Conservation (phyloP, 2,329 filamentous ascomycete genomes). For the Cladosporium sp. region DNA sequence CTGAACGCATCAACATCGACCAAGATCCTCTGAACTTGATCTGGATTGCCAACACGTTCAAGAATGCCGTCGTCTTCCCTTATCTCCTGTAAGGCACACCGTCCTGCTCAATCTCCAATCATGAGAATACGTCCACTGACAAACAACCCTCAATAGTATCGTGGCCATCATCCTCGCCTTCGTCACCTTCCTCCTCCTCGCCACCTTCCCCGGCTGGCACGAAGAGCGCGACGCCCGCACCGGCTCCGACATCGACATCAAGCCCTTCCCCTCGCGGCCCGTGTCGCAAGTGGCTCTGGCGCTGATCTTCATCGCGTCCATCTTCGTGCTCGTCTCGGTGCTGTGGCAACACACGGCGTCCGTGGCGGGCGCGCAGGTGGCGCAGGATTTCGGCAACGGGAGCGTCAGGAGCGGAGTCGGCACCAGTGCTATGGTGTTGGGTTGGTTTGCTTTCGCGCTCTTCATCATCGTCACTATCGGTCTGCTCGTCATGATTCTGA, state of each 20-base stretch:
- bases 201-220: slow-evolving; percentile 97
- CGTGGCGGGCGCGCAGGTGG: slow-evolving; percentile 88
- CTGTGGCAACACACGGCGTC: slow-evolving; percentile 96
- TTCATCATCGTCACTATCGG: slow-evolving; percentile 96
- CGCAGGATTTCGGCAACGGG: slow-evolving; percentile 88
- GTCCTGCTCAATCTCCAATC: too few relatives aligned
- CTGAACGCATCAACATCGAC: slow-evolving; percentile 82
- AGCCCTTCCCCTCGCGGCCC: slow-evolving; percentile 86
- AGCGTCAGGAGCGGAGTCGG: slow-evolving; percentile 83
- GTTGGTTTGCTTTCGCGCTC: slow-evolving; percentile 93
- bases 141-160: slow-evolving; percentile 58
- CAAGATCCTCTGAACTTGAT: slow-evolving; percentile 96
- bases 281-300: slow-evolving; percentile 91
- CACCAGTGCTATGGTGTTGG: slow-evolving; percentile 93
- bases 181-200: slow-evolving; percentile 88
- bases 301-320: slow-evolving; percentile 73
- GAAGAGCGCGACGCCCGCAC: slow-evolving; percentile 73
- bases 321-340: slow-evolving; percentile 63
- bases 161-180: slow-evolving; percentile 97
- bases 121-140: too few relatives aligned
- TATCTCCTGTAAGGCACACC: slow-evolving; percentile 79
- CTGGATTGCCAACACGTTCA: slow-evolving; percentile 96
- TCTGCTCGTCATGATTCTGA: slow-evolving; percentile 92
- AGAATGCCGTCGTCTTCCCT: slow-evolving; percentile 97
- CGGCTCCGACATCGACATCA: slow-evolving; percentile 84